Evolutionary conservation across 140 eudicot genomes (phyloP), one percentile per base, ranked within the genome.

Genomic region (Bidens hawaiensis): DNA sequence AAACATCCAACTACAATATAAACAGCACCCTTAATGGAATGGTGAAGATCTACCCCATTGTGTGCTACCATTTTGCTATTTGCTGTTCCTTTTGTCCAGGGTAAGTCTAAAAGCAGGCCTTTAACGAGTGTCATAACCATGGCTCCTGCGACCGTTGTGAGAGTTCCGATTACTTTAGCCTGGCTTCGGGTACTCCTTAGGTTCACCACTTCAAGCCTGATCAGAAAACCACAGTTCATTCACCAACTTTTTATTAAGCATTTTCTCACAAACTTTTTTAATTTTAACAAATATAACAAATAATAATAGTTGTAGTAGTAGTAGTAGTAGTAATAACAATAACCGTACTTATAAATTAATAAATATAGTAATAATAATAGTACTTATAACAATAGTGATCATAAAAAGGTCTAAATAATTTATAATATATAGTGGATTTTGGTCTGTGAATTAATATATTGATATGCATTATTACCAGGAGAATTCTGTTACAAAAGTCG

Each of bases 91-190:
- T 67, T 75, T 47, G 96, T 82, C 96, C 95, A 82, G 36, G 83
- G 78, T 9, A 82, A 65, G 52, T 85, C 77, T 6, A 91, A 21
- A 30, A 76, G 53, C 0, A 96, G 96, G 33, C 99, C 99, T 75
- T 72, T 81, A 9, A 88, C 83, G 16, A 88, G 74, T 5, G 96
- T 93, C 99, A 93, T 93, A 76, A 93, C 75, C 99, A 93, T 93
- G 62, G 99, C 99, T 72, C 99, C 99, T 27, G 78, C 96, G 14
- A 93, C 86, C 0, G 99, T 88, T 30, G 85, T 83, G 16, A 88
- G 55, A 8, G 96, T 93, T 13, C 99, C 99, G 10, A 85, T 58
- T 65, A 93, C 72, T 78, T 93, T 93, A 3, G 99, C 99, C 60
- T 93, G 96, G 84, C 99, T 93, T 10, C 88, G 84, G 22, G 82